phyloP scores from a whole-genome alignment of 2,329 filamentous ascomycete species.

The Pyrenophora teres region DNA sequence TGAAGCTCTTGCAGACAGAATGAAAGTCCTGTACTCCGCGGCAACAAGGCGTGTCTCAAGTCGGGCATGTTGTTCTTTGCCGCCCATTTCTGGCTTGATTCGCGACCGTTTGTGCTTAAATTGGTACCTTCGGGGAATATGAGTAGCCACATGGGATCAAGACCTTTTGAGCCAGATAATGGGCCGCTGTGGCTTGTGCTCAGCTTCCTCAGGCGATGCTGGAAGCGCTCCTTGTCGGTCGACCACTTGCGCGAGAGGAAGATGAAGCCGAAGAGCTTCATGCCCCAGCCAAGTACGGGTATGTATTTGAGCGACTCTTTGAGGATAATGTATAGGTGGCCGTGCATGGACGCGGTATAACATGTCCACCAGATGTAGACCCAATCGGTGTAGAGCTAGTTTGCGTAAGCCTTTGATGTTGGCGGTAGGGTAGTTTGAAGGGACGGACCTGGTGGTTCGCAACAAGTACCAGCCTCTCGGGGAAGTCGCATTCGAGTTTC shows the following conservation, averaged over 20 bases:
- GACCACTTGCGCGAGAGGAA: slow-evolving; percentile 93
- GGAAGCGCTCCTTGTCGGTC: slow-evolving; percentile 74
- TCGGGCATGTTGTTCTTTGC: slow-evolving; percentile 73
- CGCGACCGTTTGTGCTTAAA: slow-evolving; percentile 72
- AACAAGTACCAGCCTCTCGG: slow-evolving; percentile 78
- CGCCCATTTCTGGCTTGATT: slow-evolving; percentile 73
- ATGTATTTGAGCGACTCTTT: slow-evolving; percentile 85
- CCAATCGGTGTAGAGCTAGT: slow-evolving; percentile 82
- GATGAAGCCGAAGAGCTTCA: slow-evolving; percentile 87
- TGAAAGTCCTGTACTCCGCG: slow-evolving; percentile 77
- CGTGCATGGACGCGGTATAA: slow-evolving; percentile 79
- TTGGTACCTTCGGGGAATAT: slow-evolving; percentile 91
- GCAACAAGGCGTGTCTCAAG: slow-evolving; percentile 72
- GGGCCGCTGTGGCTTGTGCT: slow-evolving; percentile 54
- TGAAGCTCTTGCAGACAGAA: slow-evolving; percentile 79
- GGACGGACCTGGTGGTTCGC: slow-evolving; percentile 73
- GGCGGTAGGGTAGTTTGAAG: no score
- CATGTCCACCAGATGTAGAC: slow-evolving; percentile 92
- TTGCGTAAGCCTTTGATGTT: slow-evolving; percentile 15
- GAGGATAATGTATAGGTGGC: slow-evolving; percentile 86
- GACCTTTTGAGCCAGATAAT: slow-evolving; percentile 51
- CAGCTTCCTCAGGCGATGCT: slow-evolving; percentile 74
- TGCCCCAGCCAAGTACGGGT: slow-evolving; percentile 78
- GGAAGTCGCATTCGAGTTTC: slow-evolving; percentile 74
- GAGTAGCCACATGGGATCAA: slow-evolving; percentile 86